Conservation (phyloP, 108 stramenopile genomes). For the Thalassiosira profunda region DNA sequence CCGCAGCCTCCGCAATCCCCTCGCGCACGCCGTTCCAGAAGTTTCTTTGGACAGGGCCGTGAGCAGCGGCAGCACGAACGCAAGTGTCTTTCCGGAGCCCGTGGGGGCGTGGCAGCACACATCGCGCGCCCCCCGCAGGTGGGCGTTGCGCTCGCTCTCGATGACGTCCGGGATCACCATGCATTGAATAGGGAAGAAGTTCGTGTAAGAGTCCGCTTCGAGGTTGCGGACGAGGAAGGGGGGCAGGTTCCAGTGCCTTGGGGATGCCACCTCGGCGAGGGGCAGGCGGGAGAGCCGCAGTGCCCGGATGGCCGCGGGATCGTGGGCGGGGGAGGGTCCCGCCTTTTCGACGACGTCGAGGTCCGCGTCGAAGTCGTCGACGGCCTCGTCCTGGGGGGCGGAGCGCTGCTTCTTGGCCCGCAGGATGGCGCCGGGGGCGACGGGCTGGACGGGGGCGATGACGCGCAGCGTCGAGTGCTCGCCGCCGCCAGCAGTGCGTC, state of each 20-base stretch:
- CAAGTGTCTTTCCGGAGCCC: slow-evolving; percentile 90
- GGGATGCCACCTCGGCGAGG: slow-evolving; percentile 68
- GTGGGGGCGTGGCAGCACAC: slow-evolving; percentile 92
- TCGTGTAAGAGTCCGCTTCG: slow-evolving; percentile 59
- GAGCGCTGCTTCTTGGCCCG: slow-evolving; percentile 14
- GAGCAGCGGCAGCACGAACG: slow-evolving; percentile 87
- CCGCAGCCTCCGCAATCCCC: slow-evolving; percentile 76
- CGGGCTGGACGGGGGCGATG: slow-evolving; percentile 66
- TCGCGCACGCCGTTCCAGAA: slow-evolving; percentile 14
- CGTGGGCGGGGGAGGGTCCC: slow-evolving; percentile 1
- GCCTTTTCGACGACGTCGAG: slow-evolving; percentile 45
- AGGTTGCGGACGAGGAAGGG: slow-evolving; percentile 77
- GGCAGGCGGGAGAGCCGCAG: slow-evolving; percentile 67
- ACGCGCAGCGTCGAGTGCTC: slow-evolving; percentile 56
- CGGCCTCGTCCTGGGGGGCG: slow-evolving; percentile 63
- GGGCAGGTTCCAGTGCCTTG: slow-evolving; percentile 68
- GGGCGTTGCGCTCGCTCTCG: slow-evolving; percentile 63
- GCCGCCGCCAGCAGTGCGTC: no score
- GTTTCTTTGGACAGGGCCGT: slow-evolving; percentile 52
- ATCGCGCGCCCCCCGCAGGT: slow-evolving; percentile 61
- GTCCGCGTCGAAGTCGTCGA: slow-evolving; percentile 82
- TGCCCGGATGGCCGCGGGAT: slow-evolving; percentile 51
- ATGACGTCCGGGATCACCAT: slow-evolving; percentile 87
- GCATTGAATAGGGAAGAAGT: slow-evolving; percentile 95
- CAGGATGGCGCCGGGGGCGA: slow-evolving; percentile 39